Conservation (phyloP, 1,139 yeast genomes). For the Suhomyces choctaworum region DNA sequence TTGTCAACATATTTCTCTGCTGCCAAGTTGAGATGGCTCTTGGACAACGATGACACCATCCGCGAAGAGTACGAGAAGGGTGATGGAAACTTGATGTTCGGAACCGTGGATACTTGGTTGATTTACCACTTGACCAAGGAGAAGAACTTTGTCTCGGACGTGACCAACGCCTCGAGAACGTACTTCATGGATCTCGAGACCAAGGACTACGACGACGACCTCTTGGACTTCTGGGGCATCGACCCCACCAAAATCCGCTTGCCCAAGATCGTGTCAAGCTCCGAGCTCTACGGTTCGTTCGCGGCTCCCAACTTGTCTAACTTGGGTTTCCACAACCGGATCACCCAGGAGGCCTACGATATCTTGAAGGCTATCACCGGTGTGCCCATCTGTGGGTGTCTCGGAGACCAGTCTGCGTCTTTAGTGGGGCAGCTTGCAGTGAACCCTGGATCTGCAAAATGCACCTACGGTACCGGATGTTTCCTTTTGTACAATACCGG, state of each 20-base stretch:
- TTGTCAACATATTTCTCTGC: conserved; percentile 90
- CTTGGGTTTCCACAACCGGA: conserved; percentile 52
- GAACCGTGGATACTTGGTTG: conserved; percentile 95
- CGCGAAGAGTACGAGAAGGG: conserved; percentile 72
- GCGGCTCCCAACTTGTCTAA: conserved; percentile 55
- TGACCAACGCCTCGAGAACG: conserved; percentile 90
- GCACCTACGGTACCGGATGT: conserved; percentile 98
- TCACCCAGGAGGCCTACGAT: conserved; percentile 53
- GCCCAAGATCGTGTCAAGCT: conserved; percentile 80
- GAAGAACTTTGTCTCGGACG: conserved; percentile 74
- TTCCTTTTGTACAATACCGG: conserved; percentile 91
- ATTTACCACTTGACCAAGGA: conserved; percentile 81
- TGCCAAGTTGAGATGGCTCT: conserved; percentile 84
- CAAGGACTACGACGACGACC: conserved; percentile 70
- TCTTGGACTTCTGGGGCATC: conserved; percentile 76
- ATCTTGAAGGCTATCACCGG: conserved; percentile 52
- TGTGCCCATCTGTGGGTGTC: conserved; percentile 82
- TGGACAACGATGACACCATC: conserved; percentile 76
- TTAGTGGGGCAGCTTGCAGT: conserved; percentile 91
- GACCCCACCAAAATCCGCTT: conserved; percentile 68
- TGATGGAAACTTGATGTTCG: conserved; percentile 77
- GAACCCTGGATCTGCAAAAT: conserved; percentile 81
- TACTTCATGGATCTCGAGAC: conserved; percentile 85
- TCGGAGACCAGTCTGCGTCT: conserved; percentile 95
- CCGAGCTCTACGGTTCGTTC: conserved; percentile 78